Percentiles rank a stretch among this genome's conserved stretches.
These are phyloP conservation scores for Penicillium freii DNA, from an alignment of 2,329 filamentous ascomycete species.

Conservation along the genomic window DNA sequence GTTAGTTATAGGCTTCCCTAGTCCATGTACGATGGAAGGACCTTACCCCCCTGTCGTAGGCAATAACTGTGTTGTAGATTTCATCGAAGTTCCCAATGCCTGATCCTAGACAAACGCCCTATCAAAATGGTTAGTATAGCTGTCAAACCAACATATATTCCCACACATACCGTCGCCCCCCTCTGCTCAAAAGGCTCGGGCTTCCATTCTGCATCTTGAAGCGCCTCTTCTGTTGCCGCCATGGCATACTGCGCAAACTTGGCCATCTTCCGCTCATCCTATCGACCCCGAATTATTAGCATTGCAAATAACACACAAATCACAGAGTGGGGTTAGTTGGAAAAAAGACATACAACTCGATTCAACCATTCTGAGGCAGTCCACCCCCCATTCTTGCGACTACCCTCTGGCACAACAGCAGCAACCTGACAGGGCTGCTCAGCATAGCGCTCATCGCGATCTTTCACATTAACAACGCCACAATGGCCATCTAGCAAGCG, in stretches of 20 bases:
- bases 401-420: conserved; percentile 69
- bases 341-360: conserved; percentile 36
- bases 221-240: conserved; percentile 79
- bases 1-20: conserved; percentile 8
- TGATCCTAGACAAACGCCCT: conserved; percentile 89
- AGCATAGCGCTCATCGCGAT: conserved; percentile 62
- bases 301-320: neutral
- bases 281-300: neutral
- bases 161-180: conserved; percentile 63
- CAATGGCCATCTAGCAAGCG: conserved; percentile 76
- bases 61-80: conserved; percentile 77
- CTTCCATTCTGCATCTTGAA: conserved; percentile 77
- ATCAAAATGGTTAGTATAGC: neutral
- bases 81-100: conserved; percentile 94
- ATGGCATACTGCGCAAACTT: conserved; percentile 88
- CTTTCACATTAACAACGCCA: conserved; percentile 72
- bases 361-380: conserved; percentile 46
- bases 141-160: neutral
- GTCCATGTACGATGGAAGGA: neutral
- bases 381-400: conserved; percentile 45
- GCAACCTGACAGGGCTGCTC: conserved; percentile 81
- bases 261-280: conserved; percentile 79
- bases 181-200: conserved; percentile 60
- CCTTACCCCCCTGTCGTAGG: conserved; percentile 69
- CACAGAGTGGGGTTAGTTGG: neutral